Evolutionary conservation across 1,284 basidiomycete genomes (phyloP), one percentile per base, ranked within the genome.

Genomic region (Chondrostereum purpureum): DNA sequence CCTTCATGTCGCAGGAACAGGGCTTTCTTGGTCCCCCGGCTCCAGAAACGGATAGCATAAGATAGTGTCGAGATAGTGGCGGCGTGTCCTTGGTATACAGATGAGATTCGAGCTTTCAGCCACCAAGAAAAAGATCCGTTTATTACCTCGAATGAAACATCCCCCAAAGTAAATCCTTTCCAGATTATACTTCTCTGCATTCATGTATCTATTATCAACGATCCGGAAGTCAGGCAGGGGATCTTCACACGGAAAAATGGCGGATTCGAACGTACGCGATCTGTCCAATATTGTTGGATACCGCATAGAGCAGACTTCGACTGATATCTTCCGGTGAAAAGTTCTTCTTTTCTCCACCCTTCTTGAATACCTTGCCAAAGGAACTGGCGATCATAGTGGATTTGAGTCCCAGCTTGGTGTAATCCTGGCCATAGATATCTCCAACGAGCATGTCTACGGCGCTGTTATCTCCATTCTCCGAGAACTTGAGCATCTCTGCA

Each of bases 11-110:
- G 81, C 46, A 99, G 73, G 74, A 99, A 99, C 56, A 96, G 77
- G 36, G 96, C 96, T 24, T 92, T 82, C 67, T 98, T 99, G 20
- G 87, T 94, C 1, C 96, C 96, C 66, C 96, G 95, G 60, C 92
- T 95, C 96, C 96, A 99, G 73, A 99, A 99, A 27, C 96, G 87
- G 64, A 99, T 99, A 38, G 96, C 96, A 67, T 99, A 99, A 18
- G 93, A 97, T 33, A 99, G 75, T 11, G 96, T 99, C 21, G 92
- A 88, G 60, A 99, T 95, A 17, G 96, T 99, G 23, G 95, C 91
- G 39, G 94, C 88, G 62, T 99, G 96, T 17, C 93, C 92, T 93
- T 53, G 24, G 44, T 33, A 27, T 18, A 33, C 14, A 24, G 22
- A 17, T 41, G 38, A 24, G 5, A 38, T 16, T 38, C 34, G 22